phyloP scores from a whole-genome alignment of 2,329 filamentous ascomycete genomes.

The Chaetothyriales sp. region DNA sequence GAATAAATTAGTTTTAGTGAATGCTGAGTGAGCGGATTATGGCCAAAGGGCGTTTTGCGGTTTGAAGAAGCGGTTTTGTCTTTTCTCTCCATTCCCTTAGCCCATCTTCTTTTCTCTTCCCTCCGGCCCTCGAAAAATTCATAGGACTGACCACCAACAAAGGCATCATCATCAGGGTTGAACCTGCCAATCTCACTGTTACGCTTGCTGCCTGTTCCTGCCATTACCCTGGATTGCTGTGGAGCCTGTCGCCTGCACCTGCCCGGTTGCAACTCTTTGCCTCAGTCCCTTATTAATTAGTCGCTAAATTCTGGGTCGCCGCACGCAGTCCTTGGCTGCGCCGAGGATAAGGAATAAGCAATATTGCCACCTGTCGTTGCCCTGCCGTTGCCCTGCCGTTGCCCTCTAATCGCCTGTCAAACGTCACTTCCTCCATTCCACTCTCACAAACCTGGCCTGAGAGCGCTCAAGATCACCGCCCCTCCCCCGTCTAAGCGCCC shows the following conservation, averaged over 20 bases:
- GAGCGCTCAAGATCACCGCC: background rate
- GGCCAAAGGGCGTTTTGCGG: background rate
- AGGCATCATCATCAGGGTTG: background rate
- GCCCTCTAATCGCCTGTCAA: background rate
- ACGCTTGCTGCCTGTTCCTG: background rate
- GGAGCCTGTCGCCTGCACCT: background rate
- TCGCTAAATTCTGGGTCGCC: background rate
- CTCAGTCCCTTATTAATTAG: background rate
- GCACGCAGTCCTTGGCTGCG: background rate
- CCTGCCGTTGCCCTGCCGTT: background rate
- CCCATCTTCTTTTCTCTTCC: background rate
- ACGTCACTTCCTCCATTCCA: background rate
- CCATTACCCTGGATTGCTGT: background rate
- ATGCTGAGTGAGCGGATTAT: background rate
- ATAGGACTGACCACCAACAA: too few species aligned
- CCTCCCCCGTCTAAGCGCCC: too few species aligned
- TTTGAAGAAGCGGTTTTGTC: slow-evolving; percentile 1
- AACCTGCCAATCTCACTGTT: too few species aligned
- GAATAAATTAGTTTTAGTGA: background rate
- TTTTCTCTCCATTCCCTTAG: background rate
- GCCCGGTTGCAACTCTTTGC: background rate
- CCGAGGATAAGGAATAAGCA: background rate
- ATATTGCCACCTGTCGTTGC: background rate
- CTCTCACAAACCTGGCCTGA: background rate
- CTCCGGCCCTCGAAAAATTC: background rate